Base-by-base conservation (phyloP, 2,329 filamentous ascomycete genomes). In the Fusarium dlaminii region DNA sequence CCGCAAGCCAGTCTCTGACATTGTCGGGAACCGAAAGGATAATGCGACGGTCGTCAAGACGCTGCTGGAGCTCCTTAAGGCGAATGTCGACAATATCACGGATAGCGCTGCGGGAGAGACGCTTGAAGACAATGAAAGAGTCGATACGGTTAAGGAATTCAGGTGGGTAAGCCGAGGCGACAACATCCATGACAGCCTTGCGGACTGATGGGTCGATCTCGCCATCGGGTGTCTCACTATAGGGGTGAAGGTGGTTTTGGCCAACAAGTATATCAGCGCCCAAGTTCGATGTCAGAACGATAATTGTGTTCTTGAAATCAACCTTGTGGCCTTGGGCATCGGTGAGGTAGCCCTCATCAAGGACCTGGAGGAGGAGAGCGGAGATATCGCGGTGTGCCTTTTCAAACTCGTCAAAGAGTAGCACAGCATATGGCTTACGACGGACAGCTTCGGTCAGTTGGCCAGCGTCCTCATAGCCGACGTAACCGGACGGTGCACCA, bases 131-230 rank as follows among this genome's bases (percentile, higher is more conserved):
- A 81, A 98, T 98, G 85, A 98, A 98, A 70, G 97, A 96, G 82
- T 98, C 96, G 72, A 98, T 94, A 27, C 96, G 90, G 84, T 99
- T 98, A 73, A 98, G 89, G 87, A 98, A 99, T 81, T 98, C 96
- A 7, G 96, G 96, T 10, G 96, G 91, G 80, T 98, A 92, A 58
- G 85, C 87, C 14, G 87, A 83, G 24, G 92, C 87, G 3, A 98
- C 95, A 22, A 97, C 91, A 78, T 97, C 93, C 91, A 98, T 95
- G 61, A 98, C 95, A 2, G 93, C 91, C 66, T 89, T 87, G 78
- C 94, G 94, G 52, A 95, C 90, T 1, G 90, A 89, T 2, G 91
- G 88, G 22, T 93, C 90, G 65, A 98, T 91, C 37, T 93, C 91
- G 45, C 92, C 91, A 55, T 90, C 87, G 3, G 86, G 79, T 8